phyloP scores from a whole-genome alignment of 2,329 filamentous ascomycete genomes.

The Botryotinia narcissicola region DNA sequence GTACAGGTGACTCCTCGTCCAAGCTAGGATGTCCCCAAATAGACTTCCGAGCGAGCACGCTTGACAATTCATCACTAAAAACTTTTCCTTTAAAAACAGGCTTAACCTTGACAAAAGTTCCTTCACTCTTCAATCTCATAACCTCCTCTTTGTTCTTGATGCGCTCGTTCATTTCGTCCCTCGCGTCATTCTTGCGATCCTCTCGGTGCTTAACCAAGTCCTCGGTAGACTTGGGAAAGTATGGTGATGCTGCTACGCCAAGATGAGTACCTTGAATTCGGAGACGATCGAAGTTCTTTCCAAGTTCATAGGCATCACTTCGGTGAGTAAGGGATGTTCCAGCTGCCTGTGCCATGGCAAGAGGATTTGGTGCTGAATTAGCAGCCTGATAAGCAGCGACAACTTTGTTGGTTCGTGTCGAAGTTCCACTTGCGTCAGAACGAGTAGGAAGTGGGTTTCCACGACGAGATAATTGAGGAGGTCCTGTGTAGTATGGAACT shows the following conservation, averaged over 20 bases:
- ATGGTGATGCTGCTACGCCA: background rate
- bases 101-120: background rate
- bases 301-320: background rate
- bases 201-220: slow-evolving; percentile 11
- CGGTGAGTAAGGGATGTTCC: slow-evolving; percentile 9
- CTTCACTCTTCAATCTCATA: background rate
- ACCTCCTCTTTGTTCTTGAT: slow-evolving; percentile 11
- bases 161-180: background rate
- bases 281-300: background rate
- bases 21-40: background rate
- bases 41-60: background rate
- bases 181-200: slow-evolving; percentile 2
- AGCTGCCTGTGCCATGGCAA: background rate
- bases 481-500: background rate
- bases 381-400: background rate
- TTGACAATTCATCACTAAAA: background rate
- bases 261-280: slow-evolving; percentile 2
- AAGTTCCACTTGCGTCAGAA: background rate
- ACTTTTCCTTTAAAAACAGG: background rate
- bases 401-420: background rate
- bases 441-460: background rate
- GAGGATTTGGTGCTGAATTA: background rate
- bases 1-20: background rate
- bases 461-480: background rate
- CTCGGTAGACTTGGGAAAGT: background rate